Evolutionary conservation across 1,284 basidiomycete species (phyloP), one percentile per base, ranked within the genome.

Genomic region (Pterulicium gracile): DNA sequence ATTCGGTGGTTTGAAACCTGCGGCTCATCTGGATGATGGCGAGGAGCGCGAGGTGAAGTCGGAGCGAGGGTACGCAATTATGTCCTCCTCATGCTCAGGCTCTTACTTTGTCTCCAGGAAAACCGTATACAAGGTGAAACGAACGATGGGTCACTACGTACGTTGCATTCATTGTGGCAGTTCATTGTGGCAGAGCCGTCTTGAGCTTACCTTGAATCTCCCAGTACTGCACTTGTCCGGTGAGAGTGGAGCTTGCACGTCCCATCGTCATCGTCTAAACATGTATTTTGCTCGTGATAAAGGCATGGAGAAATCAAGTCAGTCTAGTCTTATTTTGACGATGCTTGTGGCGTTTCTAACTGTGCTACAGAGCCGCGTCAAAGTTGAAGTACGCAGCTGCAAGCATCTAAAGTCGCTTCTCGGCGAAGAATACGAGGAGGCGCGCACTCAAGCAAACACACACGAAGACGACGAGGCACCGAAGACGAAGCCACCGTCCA

Each of bases 391-490:
- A 1, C 74, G 78, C 15, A 70, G 73, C 2, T 82, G 80, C 64
- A 77, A 80, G 51, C 79, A 83, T 54, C 63, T 82, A 36, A 69
- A 69, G 47, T 58, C 68, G 1, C 58, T 81, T 13, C 66, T 83
- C 13, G 79, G 80, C 1, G 75, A 77, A 10, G 64, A 63, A 35
- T 81, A 80, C 58, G 77, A 80, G 56, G 58, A 60, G 19, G 73
- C 70, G 0, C 70, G 51, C 57, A 4, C 57, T 60, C 5, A 63
- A 59, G 35, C 53, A 45, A 19, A 50, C 18, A 34, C 41, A 43
- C n/a, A 15, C 22, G 23, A 42, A 40, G 24, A n/a, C n/a, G n/a
- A n/a, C n/a, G 42, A 45, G 5, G 15, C 45, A 15, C 19, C 32
- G 27, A 34, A 46, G 23, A 42, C 5, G 27, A 51, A 46, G 40